A percentile compares a stretch with the other conserved stretches of the same genome.
phyloP scores from a whole-genome alignment of 352 stramenopile species.

The Pythium vanterpoolii region DNA sequence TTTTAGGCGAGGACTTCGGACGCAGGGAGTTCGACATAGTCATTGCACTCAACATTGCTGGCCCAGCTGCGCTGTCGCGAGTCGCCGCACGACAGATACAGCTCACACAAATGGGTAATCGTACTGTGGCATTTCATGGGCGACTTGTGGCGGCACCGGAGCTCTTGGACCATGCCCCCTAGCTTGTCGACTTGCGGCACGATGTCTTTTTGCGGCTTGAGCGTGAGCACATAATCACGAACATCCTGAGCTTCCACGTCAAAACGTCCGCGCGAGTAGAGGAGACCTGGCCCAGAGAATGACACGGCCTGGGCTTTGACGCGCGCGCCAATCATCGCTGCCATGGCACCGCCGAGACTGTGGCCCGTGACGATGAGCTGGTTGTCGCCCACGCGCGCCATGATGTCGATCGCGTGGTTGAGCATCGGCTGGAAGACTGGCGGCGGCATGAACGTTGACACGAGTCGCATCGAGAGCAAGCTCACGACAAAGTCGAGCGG shows the following conservation, averaged over 20 bases:
- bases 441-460: slow-evolving; percentile 54
- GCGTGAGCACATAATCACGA: slow-evolving; percentile 82
- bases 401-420: slow-evolving; percentile 51
- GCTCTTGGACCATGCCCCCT: slow-evolving; percentile 83
- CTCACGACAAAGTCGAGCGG: slow-evolving; percentile 74
- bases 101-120: slow-evolving; percentile 79
- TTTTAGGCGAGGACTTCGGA: not conserved
- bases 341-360: slow-evolving; percentile 81
- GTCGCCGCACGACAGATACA: slow-evolving; percentile 80
- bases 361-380: slow-evolving; percentile 81
- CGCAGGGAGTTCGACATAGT: slow-evolving; percentile 43
- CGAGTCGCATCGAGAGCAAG: slow-evolving; percentile 81
- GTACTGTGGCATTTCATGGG: slow-evolving; percentile 82
- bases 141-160: slow-evolving; percentile 74
- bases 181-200: slow-evolving; percentile 81
- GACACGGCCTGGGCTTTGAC: slow-evolving; percentile 76
- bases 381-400: slow-evolving; percentile 63
- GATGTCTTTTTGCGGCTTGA: slow-evolving; percentile 80
- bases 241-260: slow-evolving; percentile 67
- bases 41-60: slow-evolving; percentile 53
- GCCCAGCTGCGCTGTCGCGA: slow-evolving; percentile 77
- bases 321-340: slow-evolving; percentile 77
- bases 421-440: slow-evolving; percentile 76
- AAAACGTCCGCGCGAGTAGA: slow-evolving; percentile 80
- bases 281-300: slow-evolving; percentile 75